Conservation (phyloP, 176 grass and related monocot species). For the Avena eriantha region DNA sequence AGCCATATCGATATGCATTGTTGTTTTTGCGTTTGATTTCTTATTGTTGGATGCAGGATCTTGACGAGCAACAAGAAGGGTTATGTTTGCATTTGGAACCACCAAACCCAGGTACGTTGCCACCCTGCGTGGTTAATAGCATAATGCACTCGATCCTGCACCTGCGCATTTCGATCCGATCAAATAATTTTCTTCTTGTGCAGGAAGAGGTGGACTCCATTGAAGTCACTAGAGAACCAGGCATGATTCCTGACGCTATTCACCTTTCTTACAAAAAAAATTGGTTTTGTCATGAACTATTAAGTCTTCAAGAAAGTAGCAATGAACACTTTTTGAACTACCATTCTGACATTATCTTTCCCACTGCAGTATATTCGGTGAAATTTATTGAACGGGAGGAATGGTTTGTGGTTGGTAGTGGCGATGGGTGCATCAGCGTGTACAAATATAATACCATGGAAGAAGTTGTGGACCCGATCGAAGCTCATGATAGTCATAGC, state of each 20-base stretch:
- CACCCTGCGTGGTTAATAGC: background rate
- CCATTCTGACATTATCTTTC: background rate
- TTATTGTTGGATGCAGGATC: background rate
- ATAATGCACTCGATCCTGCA: background rate
- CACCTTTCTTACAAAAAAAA: background rate
- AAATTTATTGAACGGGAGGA: background rate
- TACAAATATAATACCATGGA: background rate
- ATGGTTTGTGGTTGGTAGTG: background rate
- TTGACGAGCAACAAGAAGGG: background rate
- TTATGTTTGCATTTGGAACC: slow-evolving; percentile 4
- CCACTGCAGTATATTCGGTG: background rate
- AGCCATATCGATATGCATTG: background rate
- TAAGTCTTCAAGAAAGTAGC: background rate
- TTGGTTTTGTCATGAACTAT: background rate
- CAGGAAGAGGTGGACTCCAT: background rate
- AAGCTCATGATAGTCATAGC: background rate
- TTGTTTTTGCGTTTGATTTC: background rate
- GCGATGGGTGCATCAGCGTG: background rate
- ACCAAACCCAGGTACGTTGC: background rate
- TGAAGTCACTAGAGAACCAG: background rate
- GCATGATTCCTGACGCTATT: background rate
- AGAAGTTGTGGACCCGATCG: background rate
- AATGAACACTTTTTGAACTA: background rate
- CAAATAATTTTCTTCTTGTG: background rate
- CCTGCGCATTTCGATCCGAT: background rate